phyloP scores from a whole-genome alignment of 441 rosid genomes.

The Erodium trifolium region DNA sequence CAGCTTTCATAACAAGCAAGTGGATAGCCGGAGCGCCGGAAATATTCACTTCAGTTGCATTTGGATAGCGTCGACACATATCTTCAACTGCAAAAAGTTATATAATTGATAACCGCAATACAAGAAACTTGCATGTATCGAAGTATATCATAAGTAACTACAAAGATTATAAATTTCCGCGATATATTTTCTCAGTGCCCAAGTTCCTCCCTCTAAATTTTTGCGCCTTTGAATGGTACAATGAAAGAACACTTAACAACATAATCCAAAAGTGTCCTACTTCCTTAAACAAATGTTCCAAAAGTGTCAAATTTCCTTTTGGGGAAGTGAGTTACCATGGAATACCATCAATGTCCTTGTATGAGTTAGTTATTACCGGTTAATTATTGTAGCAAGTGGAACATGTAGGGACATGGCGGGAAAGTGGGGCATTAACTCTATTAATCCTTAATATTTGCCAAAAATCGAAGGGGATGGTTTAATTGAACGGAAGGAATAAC shows the following conservation, averaged over 20 bases:
- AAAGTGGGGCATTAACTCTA: too few species aligned
- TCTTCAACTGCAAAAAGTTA: conserved; percentile 53
- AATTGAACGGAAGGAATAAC: too few species aligned
- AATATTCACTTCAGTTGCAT: conserved; percentile 81
- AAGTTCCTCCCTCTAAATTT: not conserved
- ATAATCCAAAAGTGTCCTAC: not conserved
- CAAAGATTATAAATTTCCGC: not conserved
- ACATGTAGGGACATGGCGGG: too few species aligned
- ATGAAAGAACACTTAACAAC: not conserved
- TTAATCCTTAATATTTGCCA: too few species aligned
- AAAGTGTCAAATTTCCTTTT: too few species aligned
- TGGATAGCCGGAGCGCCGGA: conserved; percentile 50
- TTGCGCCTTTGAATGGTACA: not conserved
- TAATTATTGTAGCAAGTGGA: too few species aligned
- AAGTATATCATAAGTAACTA: not conserved
- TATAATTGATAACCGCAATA: not conserved
- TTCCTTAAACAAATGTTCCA: not conserved
- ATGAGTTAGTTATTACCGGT: too few species aligned
- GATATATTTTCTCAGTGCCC: not conserved
- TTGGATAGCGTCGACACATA: conserved; percentile 82
- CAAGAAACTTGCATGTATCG: not conserved
- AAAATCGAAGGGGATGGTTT: too few species aligned
- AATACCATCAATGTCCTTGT: too few species aligned
- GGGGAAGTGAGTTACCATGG: too few species aligned
- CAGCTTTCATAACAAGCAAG: conserved; percentile 63